Evolutionary conservation across 129 eudicot genomes (phyloP).

Genomic region (Oenanthe sinensis): DNA sequence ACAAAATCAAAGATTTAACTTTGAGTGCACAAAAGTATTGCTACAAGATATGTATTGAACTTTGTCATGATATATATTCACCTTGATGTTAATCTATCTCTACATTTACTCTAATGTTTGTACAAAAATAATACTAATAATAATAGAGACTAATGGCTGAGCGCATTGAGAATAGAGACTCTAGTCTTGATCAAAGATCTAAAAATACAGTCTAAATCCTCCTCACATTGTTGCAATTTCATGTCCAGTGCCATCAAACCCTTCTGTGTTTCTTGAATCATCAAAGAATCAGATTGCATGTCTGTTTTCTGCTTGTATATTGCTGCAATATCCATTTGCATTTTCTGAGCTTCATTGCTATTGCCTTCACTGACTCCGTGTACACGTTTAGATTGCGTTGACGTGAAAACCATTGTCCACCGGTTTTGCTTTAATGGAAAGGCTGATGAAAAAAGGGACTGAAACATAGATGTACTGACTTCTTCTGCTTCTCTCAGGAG

Average conservation of each 20-base stretch:
- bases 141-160: neutral
- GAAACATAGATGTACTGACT: neutral
- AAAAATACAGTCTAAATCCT: neutral
- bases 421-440: neutral
- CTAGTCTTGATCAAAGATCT: slow-evolving; percentile 10
- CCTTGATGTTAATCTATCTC: neutral
- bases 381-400: slow-evolving; percentile 2
- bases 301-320: slow-evolving; percentile 4
- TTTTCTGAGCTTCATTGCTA: neutral
- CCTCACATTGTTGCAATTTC: neutral
- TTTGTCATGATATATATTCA: neutral
- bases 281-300: neutral
- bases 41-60: neutral
- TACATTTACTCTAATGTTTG: neutral
- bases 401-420: neutral
- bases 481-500: slow-evolving; percentile 4
- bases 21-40: neutral
- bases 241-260: neutral
- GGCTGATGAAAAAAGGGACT: slow-evolving; percentile 1
- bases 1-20: too few species aligned
- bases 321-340: slow-evolving; percentile 1
- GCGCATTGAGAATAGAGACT: slow-evolving; percentile 10
- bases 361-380: neutral
- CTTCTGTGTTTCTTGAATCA: neutral
- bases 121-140: neutral